Evolutionary conservation across 306 rosid species (phyloP).

Genomic region (Cucumis hystrix): DNA sequence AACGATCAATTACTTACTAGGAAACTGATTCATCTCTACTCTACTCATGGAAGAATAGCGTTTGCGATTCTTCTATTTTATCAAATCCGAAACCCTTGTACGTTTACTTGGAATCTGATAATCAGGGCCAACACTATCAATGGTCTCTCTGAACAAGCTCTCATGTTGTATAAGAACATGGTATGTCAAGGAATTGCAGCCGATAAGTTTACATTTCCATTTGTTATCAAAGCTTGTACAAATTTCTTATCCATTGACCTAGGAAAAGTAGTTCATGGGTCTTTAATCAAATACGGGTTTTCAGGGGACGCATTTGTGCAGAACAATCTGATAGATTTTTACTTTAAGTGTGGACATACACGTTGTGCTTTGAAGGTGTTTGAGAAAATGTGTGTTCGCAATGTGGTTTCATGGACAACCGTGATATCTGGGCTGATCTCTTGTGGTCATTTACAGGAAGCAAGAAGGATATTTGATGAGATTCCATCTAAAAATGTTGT

Average conservation of each 20-base stretch:
- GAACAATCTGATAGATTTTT: constrained; percentile 47
- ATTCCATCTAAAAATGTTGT: constrained; percentile 56
- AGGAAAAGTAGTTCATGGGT: constrained; percentile 30
- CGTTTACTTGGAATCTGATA: constrained; percentile 63
- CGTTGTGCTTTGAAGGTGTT: constrained; percentile 42
- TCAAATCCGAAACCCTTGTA: constrained; percentile 29
- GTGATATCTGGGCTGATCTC: constrained; percentile 34
- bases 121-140: constrained; percentile 27
- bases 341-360: constrained; percentile 27
- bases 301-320: constrained; percentile 39
- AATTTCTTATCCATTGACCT: constrained; percentile 17
- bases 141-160: constrained; percentile 30
- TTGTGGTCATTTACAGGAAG: constrained; percentile 28
- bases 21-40: constrained; percentile 36
- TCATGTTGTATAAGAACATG: constrained; percentile 37
- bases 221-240: constrained; percentile 43
- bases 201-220: constrained; percentile 67
- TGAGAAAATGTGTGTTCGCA: constrained; percentile 41
- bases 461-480: constrained; percentile 30
- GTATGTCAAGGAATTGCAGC: constrained; percentile 23
- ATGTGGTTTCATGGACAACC: constrained; percentile 55
- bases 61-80: constrained; percentile 37
- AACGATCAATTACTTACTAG: constrained; percentile 39
- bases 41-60: constrained; percentile 28
- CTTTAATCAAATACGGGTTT: constrained; percentile 33